Percentiles rank a stretch among this genome's conserved stretches.
phyloP scores from a whole-genome alignment of 805 yeast genomes.

The Candida xiaguanensis region DNA sequence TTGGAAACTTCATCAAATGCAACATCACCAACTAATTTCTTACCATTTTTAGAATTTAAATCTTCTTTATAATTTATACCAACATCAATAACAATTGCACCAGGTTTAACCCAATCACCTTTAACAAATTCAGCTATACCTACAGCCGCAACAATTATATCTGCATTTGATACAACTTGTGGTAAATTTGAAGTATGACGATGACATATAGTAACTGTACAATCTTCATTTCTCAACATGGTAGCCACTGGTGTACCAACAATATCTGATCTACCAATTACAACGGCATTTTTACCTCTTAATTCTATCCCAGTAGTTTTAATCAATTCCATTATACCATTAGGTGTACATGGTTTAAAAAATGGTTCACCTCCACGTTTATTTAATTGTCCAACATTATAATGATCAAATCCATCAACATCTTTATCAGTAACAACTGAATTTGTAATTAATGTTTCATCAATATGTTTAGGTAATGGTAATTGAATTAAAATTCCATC shows the following conservation, averaged over 20 bases:
- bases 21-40: slow-evolving; percentile 90
- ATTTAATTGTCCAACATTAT: slow-evolving; percentile 85
- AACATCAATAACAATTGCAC: slow-evolving; percentile 86
- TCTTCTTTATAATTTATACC: slow-evolving; percentile 91
- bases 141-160: slow-evolving; percentile 87
- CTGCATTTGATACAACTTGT: slow-evolving; percentile 60
- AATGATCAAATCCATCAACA: slow-evolving; percentile 91
- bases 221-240: slow-evolving; percentile 71
- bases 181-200: slow-evolving; percentile 55
- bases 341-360: slow-evolving; percentile 93
- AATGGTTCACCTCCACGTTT: slow-evolving; percentile 80
- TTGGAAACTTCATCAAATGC: slow-evolving; percentile 67
- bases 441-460: slow-evolving; percentile 77
- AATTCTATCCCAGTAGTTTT: slow-evolving; percentile 63
- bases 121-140: slow-evolving; percentile 82
- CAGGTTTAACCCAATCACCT: slow-evolving; percentile 84
- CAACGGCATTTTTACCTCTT: slow-evolving; percentile 84
- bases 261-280: slow-evolving; percentile 91
- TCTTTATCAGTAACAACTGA: slow-evolving; percentile 82
- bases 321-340: slow-evolving; percentile 81
- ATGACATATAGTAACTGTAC: slow-evolving; percentile 84
- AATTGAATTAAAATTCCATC: slow-evolving; percentile 89
- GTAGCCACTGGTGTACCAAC: slow-evolving; percentile 94
- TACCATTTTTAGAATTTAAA: slow-evolving; percentile 68
- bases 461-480: slow-evolving; percentile 78